These are phyloP conservation scores for Terana coerulea DNA, from an alignment of 768 basidiomycete genomes.

Conservation along the genomic window DNA sequence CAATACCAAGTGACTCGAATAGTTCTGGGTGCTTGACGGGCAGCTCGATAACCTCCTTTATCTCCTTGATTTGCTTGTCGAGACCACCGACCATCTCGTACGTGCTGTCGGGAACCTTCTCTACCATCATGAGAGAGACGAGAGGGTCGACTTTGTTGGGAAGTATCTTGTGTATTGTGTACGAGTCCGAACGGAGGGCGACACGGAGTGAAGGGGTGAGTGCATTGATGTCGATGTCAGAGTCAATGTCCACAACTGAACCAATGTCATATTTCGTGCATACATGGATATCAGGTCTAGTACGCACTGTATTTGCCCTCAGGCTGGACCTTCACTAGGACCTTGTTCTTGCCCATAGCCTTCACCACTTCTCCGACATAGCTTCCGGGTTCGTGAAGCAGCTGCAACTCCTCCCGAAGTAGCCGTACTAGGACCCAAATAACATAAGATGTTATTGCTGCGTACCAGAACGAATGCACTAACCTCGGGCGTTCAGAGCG, in stretches of 20 bases:
- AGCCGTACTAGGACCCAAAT: slow-evolving; percentile 69
- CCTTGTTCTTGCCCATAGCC: slow-evolving; percentile 99
- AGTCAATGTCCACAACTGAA: slow-evolving; percentile 89
- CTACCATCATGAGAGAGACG: slow-evolving; percentile 99
- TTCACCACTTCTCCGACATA: slow-evolving; percentile 98
- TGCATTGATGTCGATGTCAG: slow-evolving; percentile 74
- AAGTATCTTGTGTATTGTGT: slow-evolving; percentile 94
- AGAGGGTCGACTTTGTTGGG: slow-evolving; percentile 98
- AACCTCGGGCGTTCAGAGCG: slow-evolving; percentile 93
- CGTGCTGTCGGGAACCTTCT: slow-evolving; percentile 98
- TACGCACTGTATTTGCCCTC: slow-evolving; percentile 96
- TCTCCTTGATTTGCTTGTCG: slow-evolving; percentile 97
- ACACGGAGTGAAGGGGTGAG: slow-evolving; percentile 88
- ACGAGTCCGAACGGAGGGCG: slow-evolving; percentile 93
- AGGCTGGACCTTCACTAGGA: slow-evolving; percentile 95
- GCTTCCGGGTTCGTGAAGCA: slow-evolving; percentile 91
- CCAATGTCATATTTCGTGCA: not conserved
- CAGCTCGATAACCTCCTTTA: slow-evolving; percentile 97
- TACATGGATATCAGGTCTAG: not conserved
- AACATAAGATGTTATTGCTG: not conserved
- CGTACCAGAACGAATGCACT: not conserved
- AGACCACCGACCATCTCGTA: slow-evolving; percentile 99
- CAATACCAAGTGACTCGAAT: slow-evolving; percentile 94
- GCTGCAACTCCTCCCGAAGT: slow-evolving; percentile 86
- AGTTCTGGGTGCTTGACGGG: slow-evolving; percentile 98